phyloP scores from a whole-genome alignment of 225 moss, liverwort and hornwort species.

The Physcomitrellopsis africana region DNA sequence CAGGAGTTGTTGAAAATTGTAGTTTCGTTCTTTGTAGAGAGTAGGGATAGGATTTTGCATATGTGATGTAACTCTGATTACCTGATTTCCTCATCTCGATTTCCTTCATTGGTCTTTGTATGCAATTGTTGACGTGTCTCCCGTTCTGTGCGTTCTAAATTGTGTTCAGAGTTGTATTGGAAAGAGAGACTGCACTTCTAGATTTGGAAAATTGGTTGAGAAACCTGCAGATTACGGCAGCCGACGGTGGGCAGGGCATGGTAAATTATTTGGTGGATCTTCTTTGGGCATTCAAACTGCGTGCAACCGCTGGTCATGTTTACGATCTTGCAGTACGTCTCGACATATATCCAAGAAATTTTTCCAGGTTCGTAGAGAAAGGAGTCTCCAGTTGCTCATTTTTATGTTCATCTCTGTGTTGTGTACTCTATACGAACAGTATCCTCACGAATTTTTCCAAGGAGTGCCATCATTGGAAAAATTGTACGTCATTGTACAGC shows the following conservation, averaged over 20 bases:
- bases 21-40: neutral
- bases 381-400: neutral
- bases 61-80: neutral
- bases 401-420: slow-evolving; percentile 9
- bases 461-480: neutral
- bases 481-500: neutral
- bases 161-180: slow-evolving; percentile 67
- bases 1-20: neutral
- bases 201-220: slow-evolving; percentile 71
- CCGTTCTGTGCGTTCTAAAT: slow-evolving; percentile 15
- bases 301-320: slow-evolving; percentile 64
- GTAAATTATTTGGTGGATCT: slow-evolving; percentile 81
- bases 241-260: slow-evolving; percentile 78
- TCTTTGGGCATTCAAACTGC: slow-evolving; percentile 87
- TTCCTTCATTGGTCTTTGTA: slow-evolving; percentile 4
- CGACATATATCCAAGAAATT: slow-evolving; percentile 68
- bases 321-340: slow-evolving; percentile 66
- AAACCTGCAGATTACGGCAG: slow-evolving; percentile 48
- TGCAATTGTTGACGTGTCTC: slow-evolving; percentile 26
- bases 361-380: slow-evolving; percentile 49
- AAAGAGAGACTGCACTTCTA: slow-evolving; percentile 56
- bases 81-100: neutral
- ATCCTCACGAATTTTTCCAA: slow-evolving; percentile 1
- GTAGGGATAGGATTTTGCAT: neutral
- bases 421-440: neutral